Evolutionary conservation across 371 early-diverging fungal genomes (phyloP).

Genomic region (Rhizomucor pusillus): DNA sequence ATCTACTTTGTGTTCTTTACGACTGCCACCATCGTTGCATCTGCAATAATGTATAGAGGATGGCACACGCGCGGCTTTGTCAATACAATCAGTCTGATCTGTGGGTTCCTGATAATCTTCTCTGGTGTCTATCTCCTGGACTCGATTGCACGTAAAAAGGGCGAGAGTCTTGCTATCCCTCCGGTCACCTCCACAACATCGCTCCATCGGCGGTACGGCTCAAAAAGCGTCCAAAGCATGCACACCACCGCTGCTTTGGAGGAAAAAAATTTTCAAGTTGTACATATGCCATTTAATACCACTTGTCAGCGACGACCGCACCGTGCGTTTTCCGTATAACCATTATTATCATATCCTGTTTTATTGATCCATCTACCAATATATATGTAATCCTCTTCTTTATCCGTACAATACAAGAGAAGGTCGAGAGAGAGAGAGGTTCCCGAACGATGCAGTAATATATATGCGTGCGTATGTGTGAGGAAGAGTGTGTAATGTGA

Average conservation of each 20-base stretch:
- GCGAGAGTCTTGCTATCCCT: slow-evolving; percentile 3
- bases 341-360: too few relatives aligned
- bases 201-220: slow-evolving; percentile 8
- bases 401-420: too few relatives aligned
- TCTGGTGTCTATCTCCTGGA: slow-evolving; percentile 77
- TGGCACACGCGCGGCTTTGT: slow-evolving; percentile 65
- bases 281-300: background rate
- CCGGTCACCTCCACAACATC: slow-evolving; percentile 8
- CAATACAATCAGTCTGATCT: slow-evolving; percentile 73
- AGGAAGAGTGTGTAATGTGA: too few relatives aligned
- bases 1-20: slow-evolving; percentile 91
- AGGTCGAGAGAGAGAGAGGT: too few relatives aligned
- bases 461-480: too few relatives aligned
- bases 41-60: slow-evolving; percentile 81
- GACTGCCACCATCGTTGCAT: slow-evolving; percentile 82
- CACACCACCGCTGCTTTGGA: background rate
- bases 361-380: too few relatives aligned
- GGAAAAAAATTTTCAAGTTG: background rate
- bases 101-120: slow-evolving; percentile 85
- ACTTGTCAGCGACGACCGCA: too few relatives aligned
- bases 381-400: too few relatives aligned
- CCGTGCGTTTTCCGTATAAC: too few relatives aligned
- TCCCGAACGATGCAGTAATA: too few relatives aligned
- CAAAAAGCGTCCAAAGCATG: background rate
- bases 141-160: slow-evolving; percentile 14